Evolutionary conservation across 768 basidiomycete species (phyloP).

Genomic region (Pisolithus orientalis): DNA sequence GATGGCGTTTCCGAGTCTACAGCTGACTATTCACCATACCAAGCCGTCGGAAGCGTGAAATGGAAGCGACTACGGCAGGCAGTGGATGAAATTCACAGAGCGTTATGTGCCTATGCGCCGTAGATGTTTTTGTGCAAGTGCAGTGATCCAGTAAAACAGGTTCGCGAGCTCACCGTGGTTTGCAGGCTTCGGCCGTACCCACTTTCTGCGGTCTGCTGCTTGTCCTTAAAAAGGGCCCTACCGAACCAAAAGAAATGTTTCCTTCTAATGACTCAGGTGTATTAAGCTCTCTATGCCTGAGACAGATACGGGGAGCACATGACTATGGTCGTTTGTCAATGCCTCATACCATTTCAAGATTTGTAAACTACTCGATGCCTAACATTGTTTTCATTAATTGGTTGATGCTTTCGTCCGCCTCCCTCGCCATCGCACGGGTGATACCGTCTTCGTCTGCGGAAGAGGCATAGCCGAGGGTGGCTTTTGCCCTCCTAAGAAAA

Average conservation of each 20-base stretch:
- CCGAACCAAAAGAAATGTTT: constrained; percentile 53
- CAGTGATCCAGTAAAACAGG: constrained; percentile 5
- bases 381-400: constrained; percentile 44
- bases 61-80: constrained; percentile 66
- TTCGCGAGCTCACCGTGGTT: constrained; percentile 24
- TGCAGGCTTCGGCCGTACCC: constrained; percentile 18
- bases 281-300: constrained; percentile 56
- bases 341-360: neutral
- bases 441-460: constrained; percentile 67
- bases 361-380: constrained; percentile 13
- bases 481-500: constrained; percentile 44
- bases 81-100: constrained; percentile 70
- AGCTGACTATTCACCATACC: constrained; percentile 48
- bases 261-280: constrained; percentile 82
- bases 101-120: constrained; percentile 39
- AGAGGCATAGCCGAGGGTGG: constrained; percentile 63
- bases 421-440: constrained; percentile 71
- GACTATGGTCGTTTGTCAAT: neutral
- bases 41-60: constrained; percentile 54
- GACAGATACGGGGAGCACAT: constrained; percentile 89
- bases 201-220: constrained; percentile 14
- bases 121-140: constrained; percentile 6
- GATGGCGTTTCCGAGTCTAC: constrained; percentile 40
- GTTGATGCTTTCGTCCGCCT: constrained; percentile 51
- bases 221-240: constrained; percentile 5